Evolutionary conservation across 108 stramenopile species (phyloP).

Genomic region (Skeletonema potamos): DNA sequence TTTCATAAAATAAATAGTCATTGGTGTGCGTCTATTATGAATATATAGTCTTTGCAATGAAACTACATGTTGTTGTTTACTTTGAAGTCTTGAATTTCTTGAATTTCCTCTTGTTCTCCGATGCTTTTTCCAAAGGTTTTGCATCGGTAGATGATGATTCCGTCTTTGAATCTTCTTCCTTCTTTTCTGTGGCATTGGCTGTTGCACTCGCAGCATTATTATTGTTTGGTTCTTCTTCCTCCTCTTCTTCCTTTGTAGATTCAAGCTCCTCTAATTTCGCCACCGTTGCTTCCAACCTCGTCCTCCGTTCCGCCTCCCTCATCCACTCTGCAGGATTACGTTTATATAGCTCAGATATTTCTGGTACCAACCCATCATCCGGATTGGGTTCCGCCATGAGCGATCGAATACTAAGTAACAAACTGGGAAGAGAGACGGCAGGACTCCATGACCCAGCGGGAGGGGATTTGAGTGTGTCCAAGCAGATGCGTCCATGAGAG

Average conservation of each 20-base stretch:
- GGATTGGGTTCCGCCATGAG: slow-evolving; percentile 71
- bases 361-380: slow-evolving; percentile 75
- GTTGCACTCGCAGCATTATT: background rate
- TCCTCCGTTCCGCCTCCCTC: slow-evolving; percentile 35
- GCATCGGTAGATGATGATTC: background rate
- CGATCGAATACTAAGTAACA: slow-evolving; percentile 66
- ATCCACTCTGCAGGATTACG: slow-evolving; percentile 27
- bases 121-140: background rate
- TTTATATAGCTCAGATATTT: slow-evolving; percentile 57
- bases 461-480: slow-evolving; percentile 63
- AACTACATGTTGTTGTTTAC: background rate
- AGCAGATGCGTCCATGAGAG: slow-evolving; percentile 66
- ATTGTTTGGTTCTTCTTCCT: background rate
- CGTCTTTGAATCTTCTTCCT: background rate
- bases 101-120: background rate
- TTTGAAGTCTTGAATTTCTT: background rate
- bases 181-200: background rate
- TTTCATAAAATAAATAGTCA: background rate
- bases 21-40: background rate
- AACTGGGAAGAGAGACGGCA: slow-evolving; percentile 65
- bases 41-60: background rate
- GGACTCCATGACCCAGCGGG: slow-evolving; percentile 71
- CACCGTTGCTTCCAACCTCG: slow-evolving; percentile 39
- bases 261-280: slow-evolving; percentile 38
- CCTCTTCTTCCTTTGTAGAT: background rate